Percentiles rank a stretch among this genome's conserved stretches.
Evolutionary conservation across 441 rosid genomes (phyloP).

Genomic region (Erysimum cheiri): DNA sequence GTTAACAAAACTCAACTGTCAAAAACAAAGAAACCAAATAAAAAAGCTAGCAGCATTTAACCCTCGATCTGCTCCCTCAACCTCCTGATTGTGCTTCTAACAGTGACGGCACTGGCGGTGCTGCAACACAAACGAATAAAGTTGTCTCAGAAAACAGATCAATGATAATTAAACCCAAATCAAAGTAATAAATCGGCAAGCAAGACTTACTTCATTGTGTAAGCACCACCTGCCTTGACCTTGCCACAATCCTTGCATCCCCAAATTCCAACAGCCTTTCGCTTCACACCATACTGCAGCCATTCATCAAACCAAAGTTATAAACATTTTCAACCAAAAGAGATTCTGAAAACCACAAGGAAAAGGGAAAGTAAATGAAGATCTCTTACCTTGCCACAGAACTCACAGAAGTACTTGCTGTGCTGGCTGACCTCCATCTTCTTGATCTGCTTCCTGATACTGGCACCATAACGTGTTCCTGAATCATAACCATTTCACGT

Average conservation of each 20-base stretch:
- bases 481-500: neutral
- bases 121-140: constrained; percentile 42
- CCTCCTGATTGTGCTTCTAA: constrained; percentile 82
- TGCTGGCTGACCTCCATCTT: constrained; percentile 89
- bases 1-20: neutral
- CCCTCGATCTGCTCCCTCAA: constrained; percentile 94
- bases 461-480: constrained; percentile 95
- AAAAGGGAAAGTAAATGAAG: neutral
- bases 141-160: neutral
- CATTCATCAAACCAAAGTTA: neutral
- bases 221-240: constrained; percentile 95
- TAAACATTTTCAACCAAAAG: neutral
- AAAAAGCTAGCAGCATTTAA: constrained; percentile 35
- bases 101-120: constrained; percentile 92
- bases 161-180: neutral
- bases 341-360: too few relatives aligned
- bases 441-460: constrained; percentile 96
- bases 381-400: constrained; percentile 80
- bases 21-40: constrained; percentile 9
- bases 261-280: constrained; percentile 95
- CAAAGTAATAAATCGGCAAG: neutral
- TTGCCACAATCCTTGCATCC: constrained; percentile 95
- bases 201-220: constrained; percentile 79
- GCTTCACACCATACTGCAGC: constrained; percentile 77
- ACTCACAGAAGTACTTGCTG: constrained; percentile 96